These are phyloP conservation scores for Pseudogymnoascus sp. DNA, from an alignment of 2,329 filamentous ascomycete species.

Conservation along the genomic window DNA sequence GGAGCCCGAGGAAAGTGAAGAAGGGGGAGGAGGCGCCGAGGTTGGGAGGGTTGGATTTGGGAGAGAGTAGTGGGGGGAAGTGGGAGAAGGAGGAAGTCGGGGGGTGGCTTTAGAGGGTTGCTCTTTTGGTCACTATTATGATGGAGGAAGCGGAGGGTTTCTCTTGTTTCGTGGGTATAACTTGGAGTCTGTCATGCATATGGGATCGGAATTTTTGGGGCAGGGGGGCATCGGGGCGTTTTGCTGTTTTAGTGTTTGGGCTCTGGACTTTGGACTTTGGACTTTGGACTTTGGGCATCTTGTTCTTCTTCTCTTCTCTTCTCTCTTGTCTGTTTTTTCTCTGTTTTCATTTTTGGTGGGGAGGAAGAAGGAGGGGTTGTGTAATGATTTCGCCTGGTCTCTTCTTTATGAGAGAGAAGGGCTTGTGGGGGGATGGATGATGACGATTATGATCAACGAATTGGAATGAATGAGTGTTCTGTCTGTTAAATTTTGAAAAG, in stretches of 20 bases:
- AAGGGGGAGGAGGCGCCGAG: conserved; percentile 51
- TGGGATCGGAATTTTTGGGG: neutral
- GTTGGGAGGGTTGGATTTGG: conserved; percentile 52
- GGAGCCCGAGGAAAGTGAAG: conserved; percentile 32
- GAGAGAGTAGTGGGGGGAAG: conserved; percentile 33
- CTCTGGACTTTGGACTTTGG: too few species aligned
- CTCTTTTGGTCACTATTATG: neutral
- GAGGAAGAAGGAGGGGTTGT: neutral
- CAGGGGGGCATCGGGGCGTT: neutral
- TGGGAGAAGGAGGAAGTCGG: conserved; percentile 10
- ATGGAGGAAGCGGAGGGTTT: neutral
- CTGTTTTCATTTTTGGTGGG: neutral
- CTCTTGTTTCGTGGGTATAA: neutral
- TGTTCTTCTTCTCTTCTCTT: neutral
- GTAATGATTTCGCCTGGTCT: conserved; percentile 3
- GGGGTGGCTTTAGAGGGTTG: conserved; percentile 10
- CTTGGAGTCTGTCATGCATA: conserved; percentile 1
- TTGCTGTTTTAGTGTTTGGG: neutral
- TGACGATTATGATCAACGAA: conserved; percentile 2
- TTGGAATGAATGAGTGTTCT: neutral
- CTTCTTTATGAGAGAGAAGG: neutral
- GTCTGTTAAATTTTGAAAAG: neutral
- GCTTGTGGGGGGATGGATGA: neutral
- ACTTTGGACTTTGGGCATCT: neutral
- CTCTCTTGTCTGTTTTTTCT: conserved; percentile 2